phyloP scores from a whole-genome alignment of 352 stramenopile species.

The Phytophthora tentaculata region DNA sequence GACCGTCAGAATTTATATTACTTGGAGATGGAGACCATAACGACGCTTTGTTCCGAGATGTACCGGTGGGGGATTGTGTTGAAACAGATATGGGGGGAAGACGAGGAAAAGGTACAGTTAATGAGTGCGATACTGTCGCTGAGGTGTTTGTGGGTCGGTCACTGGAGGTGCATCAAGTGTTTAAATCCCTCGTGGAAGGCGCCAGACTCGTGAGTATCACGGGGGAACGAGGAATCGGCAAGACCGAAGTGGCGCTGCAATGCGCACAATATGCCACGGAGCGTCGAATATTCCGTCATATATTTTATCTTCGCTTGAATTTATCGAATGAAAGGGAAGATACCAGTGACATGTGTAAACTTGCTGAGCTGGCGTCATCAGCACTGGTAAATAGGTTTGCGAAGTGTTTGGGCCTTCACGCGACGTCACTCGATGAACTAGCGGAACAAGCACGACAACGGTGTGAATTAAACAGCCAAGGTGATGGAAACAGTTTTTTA shows the following conservation, averaged over 20 bases:
- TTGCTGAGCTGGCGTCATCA: conserved; percentile 7
- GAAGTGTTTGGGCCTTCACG: conserved; percentile 49
- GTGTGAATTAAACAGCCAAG: conserved; percentile 32
- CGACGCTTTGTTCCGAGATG: conserved; percentile 75
- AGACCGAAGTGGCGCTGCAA: conserved; percentile 82
- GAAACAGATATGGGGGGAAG: conserved; percentile 60
- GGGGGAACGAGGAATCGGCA: conserved; percentile 76
- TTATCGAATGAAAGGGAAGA: conserved; percentile 31
- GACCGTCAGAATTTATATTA: conserved; percentile 80
- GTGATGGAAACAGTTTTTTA: conserved; percentile 54
- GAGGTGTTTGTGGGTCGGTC: conserved; percentile 80
- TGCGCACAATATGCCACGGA: conserved; percentile 82
- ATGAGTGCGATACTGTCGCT: conserved; percentile 79
- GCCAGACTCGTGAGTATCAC: conserved; percentile 78
- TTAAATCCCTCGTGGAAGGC: conserved; percentile 79
- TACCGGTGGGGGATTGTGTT: conserved; percentile 53
- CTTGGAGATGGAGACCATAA: conserved; percentile 79
- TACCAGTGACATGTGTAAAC: conserved; percentile 8
- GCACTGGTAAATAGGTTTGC: conserved; percentile 40
- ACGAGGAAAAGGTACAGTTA: conserved; percentile 41
- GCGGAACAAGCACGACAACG: conserved; percentile 59
- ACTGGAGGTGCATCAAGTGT: conserved; percentile 83
- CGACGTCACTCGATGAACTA: conserved; percentile 47
- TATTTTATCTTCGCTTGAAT: conserved; percentile 69
- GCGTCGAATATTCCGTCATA: conserved; percentile 68